These are phyloP conservation scores for Aspergillus unguis DNA, from an alignment of 2,329 filamentous ascomycete genomes.

Conservation along the genomic window DNA sequence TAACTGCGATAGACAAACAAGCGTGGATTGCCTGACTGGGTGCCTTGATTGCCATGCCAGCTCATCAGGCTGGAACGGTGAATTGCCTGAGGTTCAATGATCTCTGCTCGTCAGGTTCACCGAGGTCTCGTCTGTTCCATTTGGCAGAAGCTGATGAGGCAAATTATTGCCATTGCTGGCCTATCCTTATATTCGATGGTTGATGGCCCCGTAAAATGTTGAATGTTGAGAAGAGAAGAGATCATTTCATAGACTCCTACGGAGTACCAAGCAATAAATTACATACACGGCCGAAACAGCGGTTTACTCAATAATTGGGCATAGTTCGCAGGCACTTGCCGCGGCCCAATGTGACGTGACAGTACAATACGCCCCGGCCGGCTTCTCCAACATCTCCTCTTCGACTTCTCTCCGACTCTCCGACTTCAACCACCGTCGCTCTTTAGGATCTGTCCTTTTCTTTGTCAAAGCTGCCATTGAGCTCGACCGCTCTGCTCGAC, in stretches of 20 bases:
- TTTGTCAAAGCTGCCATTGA: conserved; percentile 16
- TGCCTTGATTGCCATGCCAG: conserved; percentile 5
- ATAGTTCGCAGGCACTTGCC: not conserved
- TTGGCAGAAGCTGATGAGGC: too few relatives aligned
- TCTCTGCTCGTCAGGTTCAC: not conserved
- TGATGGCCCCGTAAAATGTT: too few relatives aligned
- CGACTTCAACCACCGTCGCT: conserved; percentile 4
- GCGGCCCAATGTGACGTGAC: conserved; percentile 12
- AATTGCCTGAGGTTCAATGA: not conserved
- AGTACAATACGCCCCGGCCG: not conserved
- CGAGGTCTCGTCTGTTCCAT: too few relatives aligned
- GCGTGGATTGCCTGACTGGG: not conserved
- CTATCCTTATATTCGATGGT: too few relatives aligned
- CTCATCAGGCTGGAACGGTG: conserved; percentile 9
- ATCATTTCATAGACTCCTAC: too few relatives aligned
- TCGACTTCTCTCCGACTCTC: not conserved
- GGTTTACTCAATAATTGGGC: not conserved
- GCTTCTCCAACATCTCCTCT: conserved; percentile 4
- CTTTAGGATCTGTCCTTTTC: conserved; percentile 7
- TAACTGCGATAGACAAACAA: conserved; percentile 1
- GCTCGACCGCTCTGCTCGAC: conserved; percentile 17
- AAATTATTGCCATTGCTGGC: too few relatives aligned
- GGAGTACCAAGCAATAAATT: too few relatives aligned
- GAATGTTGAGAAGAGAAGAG: too few relatives aligned
- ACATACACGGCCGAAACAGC: not conserved